Base-by-base conservation (phyloP, 1,139 yeast genomes). In the Pichia inconspicua region DNA sequence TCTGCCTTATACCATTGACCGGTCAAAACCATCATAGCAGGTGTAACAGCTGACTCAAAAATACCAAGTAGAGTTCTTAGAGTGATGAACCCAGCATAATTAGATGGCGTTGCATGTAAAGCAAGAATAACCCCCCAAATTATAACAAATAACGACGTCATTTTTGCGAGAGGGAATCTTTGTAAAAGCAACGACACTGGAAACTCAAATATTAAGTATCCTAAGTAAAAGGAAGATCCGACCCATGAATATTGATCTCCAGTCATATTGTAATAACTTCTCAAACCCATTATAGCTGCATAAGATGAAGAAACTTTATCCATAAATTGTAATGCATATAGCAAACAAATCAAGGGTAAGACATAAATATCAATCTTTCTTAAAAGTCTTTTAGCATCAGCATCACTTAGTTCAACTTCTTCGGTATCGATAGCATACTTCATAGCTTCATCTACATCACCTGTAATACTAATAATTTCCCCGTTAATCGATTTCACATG, bases 251-350 rank as follows among this genome's bases (percentile, higher is more conserved):
- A 79, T 65, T 68, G 69, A 44, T 69, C 63, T 30, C 81, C 80
- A 17, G 56, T 59, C 83, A 79, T 76, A 8, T 71, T 54, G 49
- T 76, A 64, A 49, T 72, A 78, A 4, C 58, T 60, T 53, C 74
- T 64, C 28, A 60, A 51, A 0, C 83, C 83, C 70, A 81, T 70
- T 47, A 82, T 72, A 1, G 86, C 73, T 5, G 86, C 85, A 50
- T 73, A 75, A 17, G 81, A 69, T 37, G 73, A 77, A 8, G 85
- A 67, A 17, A 72, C 65, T 58, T 83, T 83, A 62, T 82, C 89
- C 80, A 82, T 78, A 51, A 75, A 79, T 62, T 82, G 88, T 41
- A 74, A 66, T 17, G 80, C 72, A 59, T 79, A 79, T 19, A 80
- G 62, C 15, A 75, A 51, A 58, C 81, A 73, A 70, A 82, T 69